These are phyloP conservation scores for Sonneratia alba DNA, from an alignment of 345 rosid species.

Conservation along the genomic window DNA sequence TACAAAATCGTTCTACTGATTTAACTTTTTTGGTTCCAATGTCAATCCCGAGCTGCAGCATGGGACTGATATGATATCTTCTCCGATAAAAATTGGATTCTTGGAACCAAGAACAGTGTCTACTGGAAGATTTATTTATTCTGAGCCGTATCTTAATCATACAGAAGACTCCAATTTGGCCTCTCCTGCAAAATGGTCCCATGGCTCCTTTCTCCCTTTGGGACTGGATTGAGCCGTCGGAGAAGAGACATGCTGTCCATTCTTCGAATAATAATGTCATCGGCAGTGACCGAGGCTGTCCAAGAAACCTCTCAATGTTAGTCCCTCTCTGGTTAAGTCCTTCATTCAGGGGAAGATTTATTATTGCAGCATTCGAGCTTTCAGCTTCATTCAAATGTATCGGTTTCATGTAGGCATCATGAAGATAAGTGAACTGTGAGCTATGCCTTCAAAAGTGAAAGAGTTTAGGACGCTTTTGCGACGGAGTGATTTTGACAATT, in stretches of 20 bases:
- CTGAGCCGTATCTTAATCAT: background rate
- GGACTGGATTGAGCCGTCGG: background rate
- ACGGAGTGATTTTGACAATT: background rate
- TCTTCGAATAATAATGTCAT: background rate
- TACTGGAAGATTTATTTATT: background rate
- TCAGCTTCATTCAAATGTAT: too few relatives aligned
- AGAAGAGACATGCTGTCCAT: background rate
- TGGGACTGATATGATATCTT: background rate
- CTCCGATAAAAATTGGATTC: background rate
- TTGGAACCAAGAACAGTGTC: background rate
- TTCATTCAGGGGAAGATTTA: background rate
- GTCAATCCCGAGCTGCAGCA: background rate
- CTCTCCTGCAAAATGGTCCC: background rate
- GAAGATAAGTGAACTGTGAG: background rate
- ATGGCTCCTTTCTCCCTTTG: background rate
- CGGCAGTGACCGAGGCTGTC: background rate
- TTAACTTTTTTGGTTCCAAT: background rate
- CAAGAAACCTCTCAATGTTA: background rate
- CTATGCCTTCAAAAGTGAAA: background rate
- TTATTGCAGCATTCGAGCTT: background rate
- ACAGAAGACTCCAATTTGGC: background rate
- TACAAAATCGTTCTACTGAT: background rate
- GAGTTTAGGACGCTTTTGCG: background rate
- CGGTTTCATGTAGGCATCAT: background rate
- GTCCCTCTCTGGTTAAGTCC: background rate